Percentiles rank a stretch among this genome's conserved stretches.
phyloP scores from a whole-genome alignment of 2,329 filamentous ascomycete genomes.

The Nigrospora osmanthi region DNA sequence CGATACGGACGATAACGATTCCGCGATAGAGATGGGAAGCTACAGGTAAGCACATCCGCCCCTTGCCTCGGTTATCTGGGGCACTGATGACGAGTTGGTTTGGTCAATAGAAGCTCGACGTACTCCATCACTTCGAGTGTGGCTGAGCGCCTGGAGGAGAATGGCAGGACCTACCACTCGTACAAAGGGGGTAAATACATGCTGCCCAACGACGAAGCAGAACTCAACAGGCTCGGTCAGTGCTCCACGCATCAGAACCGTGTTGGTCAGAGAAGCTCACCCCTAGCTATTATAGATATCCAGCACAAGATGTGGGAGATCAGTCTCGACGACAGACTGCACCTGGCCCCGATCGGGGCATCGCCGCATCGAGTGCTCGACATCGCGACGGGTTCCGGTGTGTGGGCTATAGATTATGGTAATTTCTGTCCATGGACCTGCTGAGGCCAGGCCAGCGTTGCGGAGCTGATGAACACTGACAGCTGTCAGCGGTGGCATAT shows the following conservation, averaged over 20 bases:
- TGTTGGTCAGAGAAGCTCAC: conserved; percentile 3
- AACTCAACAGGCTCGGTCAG: not conserved
- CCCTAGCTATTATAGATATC: conserved; percentile 11
- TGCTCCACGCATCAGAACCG: not conserved
- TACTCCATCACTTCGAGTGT: conserved; percentile 1
- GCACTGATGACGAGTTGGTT: not conserved
- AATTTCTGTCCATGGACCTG: not conserved
- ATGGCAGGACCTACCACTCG: conserved; percentile 16
- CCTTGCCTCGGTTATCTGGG: not conserved
- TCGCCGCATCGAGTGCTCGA: conserved; percentile 7
- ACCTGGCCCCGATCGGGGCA: conserved; percentile 10
- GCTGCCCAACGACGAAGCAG: conserved; percentile 16
- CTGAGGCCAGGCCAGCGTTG: not conserved
- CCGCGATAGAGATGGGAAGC: not conserved
- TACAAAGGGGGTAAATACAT: conserved; percentile 18
- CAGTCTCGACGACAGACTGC: conserved; percentile 12
- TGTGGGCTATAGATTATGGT: conserved; percentile 15
- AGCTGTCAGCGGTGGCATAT: not conserved
- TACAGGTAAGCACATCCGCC: not conserved
- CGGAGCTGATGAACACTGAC: not conserved
- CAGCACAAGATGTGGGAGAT: conserved; percentile 16
- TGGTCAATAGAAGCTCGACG: not conserved
- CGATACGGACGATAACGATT: not conserved
- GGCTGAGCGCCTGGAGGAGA: conserved; percentile 6
- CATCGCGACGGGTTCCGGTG: conserved; percentile 13